Evolutionary conservation across 2,329 filamentous ascomycete species (phyloP).

Genomic region (Penicillium glabrum): DNA sequence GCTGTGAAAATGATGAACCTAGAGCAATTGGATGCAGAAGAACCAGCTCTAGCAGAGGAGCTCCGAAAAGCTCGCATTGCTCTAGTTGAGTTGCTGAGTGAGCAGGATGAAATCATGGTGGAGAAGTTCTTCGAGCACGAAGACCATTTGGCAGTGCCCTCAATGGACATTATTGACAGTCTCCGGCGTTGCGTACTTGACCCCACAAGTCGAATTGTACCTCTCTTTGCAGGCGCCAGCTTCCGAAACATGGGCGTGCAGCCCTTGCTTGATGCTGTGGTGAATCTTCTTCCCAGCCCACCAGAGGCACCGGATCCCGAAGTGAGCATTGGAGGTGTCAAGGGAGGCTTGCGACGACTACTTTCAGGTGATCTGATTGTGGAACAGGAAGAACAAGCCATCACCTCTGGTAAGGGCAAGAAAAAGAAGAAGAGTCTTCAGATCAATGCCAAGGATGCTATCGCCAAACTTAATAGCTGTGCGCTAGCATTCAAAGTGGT

Average conservation of each 20-base stretch:
- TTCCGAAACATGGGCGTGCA: slow-evolving; percentile 94
- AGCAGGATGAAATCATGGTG: slow-evolving; percentile 83
- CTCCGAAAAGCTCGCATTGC: slow-evolving; percentile 72
- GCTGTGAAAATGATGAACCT: slow-evolving; percentile 58
- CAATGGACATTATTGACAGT: slow-evolving; percentile 67
- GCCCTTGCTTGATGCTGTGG: slow-evolving; percentile 82
- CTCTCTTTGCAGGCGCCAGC: slow-evolving; percentile 87
- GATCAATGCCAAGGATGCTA: slow-evolving; percentile 46
- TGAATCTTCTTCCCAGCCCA: slow-evolving; percentile 83
- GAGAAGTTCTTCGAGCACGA: slow-evolving; percentile 80
- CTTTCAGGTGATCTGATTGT: slow-evolving; percentile 48
- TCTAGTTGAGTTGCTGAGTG: slow-evolving; percentile 80
- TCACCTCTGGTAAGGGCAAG: slow-evolving; percentile 37
- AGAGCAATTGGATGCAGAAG: slow-evolving; percentile 51
- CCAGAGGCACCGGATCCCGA: slow-evolving; percentile 76
- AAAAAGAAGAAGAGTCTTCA: slow-evolving; percentile 45
- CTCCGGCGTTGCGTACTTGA: slow-evolving; percentile 72
- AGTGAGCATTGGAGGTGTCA: slow-evolving; percentile 64
- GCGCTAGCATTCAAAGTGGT: slow-evolving; percentile 89
- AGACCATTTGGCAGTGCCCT: slow-evolving; percentile 67
- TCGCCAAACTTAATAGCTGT: slow-evolving; percentile 67
- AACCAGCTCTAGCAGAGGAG: slow-evolving; percentile 60
- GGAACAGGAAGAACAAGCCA: slow-evolving; percentile 32
- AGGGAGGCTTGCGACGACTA: slow-evolving; percentile 54
- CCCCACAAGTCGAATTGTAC: slow-evolving; percentile 68